Evolutionary conservation across 1,284 basidiomycete species (phyloP).

Genomic region (Rhodotorula glutinis): DNA sequence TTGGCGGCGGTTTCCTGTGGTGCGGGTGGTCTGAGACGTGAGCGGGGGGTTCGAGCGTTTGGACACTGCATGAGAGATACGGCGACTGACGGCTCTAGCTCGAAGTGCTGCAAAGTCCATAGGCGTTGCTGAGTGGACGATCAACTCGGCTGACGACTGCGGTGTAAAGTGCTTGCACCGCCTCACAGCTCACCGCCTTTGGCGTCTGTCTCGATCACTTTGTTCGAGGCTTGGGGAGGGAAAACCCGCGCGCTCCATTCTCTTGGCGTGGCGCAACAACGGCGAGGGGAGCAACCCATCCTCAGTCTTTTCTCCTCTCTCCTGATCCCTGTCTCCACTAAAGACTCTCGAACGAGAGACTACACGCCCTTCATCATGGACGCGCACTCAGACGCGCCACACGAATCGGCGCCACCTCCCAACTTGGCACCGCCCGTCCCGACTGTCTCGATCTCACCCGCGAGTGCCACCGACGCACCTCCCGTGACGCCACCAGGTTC

Average conservation of each 20-base stretch:
- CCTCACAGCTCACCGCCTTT: no score
- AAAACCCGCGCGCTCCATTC: background rate
- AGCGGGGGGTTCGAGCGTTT: no score
- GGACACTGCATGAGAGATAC: no score
- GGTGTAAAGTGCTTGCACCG: no score
- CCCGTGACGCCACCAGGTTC: constrained; percentile 4
- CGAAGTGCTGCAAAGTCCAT: constrained; percentile 15
- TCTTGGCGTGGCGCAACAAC: background rate
- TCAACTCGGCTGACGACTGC: no score
- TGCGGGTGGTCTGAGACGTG: no score
- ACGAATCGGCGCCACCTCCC: background rate
- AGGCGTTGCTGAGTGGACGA: no score
- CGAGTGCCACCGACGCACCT: background rate
- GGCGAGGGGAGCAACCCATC: no score
- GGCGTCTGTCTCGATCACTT: background rate
- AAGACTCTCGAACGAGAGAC: no score
- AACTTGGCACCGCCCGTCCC: background rate
- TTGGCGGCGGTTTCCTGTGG: constrained; percentile 16
- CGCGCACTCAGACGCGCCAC: background rate
- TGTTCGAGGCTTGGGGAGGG: no score
- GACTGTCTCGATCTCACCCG: background rate
- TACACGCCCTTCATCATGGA: no score
- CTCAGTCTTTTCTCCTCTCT: background rate
- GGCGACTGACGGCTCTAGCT: constrained; percentile 14
- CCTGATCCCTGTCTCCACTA: no score